These are phyloP conservation scores for Lepidium sativum DNA, from an alignment of 345 rosid genomes.

Conservation along the genomic window DNA sequence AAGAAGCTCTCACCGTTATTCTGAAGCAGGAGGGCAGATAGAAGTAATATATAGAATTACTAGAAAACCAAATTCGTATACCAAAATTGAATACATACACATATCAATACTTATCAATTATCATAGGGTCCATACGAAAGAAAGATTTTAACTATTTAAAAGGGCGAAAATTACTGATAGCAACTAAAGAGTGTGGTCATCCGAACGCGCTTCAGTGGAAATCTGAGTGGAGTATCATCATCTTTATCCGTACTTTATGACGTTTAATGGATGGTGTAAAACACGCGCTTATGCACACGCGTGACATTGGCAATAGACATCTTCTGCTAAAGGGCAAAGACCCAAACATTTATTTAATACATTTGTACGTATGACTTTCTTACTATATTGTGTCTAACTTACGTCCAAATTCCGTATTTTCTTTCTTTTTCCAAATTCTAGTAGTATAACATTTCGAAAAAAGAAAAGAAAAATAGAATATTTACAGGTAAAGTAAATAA, in stretches of 20 bases:
- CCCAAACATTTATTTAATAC: background rate
- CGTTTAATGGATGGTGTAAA: background rate
- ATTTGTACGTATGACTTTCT: conserved; percentile 5
- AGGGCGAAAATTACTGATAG: conserved; percentile 7
- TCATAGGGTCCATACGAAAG: background rate
- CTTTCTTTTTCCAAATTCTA: no score
- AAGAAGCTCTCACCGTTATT: no score
- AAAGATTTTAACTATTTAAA: background rate
- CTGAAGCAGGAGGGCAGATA: no score
- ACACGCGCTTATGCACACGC: background rate
- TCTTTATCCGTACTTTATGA: background rate
- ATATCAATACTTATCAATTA: background rate
- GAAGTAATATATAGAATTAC: background rate
- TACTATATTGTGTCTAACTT: background rate
- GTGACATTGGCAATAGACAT: background rate
- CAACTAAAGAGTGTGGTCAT: background rate
- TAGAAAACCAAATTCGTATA: background rate
- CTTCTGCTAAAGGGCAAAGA: conserved; percentile 9
- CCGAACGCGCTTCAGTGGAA: background rate
- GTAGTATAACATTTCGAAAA: no score
- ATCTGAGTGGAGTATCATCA: conserved; percentile 6
- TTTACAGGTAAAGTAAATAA: background rate
- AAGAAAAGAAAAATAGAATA: no score
- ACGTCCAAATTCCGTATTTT: background rate
- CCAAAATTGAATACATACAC: background rate